Base-by-base conservation (phyloP, 2,329 filamentous ascomycete genomes). In the Calycina herbarum region DNA sequence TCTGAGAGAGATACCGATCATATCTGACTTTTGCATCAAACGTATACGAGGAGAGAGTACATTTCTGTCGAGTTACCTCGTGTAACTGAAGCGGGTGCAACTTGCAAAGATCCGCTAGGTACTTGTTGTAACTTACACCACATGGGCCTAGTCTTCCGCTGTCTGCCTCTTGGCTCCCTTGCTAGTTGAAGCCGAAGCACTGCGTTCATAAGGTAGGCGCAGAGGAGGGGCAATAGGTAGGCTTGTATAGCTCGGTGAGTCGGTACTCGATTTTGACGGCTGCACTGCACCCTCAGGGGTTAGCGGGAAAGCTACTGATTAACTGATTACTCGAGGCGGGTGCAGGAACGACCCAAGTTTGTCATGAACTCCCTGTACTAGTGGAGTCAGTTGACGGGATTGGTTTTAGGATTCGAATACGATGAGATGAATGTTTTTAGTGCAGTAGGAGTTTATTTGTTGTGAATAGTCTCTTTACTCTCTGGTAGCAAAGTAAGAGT, bases 121-220 rank as follows among this genome's bases (percentile, higher is more conserved):
- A 17, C 11, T 17, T 45, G 13, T 45, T 33, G 35, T 38, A 38
- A 38, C 35, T 51, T 51, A 51, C 45, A 51, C 45, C 45, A 51
- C 45, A 51, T 51, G 45, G 42, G n/a, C 17, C n/a, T 45, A 45
- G 42, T 45, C 45, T 51, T 51, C 45, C 45, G 45, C 20, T 51
- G n/a, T 51, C 45, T 51, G 4, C 6, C 20, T 51, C 45, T 51
- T 51, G 45, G n/a, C 20, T 24, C 2, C 42, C 17, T 45, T 45
- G 42, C n/a, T 17, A 45, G 42, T 45, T 24, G 45, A 51, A 51
- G 45, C n/a, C 45, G 45, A 51, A 51, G 45, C 45, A 51, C 45
- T 24, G 45, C 45, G 20, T 51, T 51, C n/a, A 24, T 51, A 20
- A 20, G 20, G 20, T 20, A 20, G 15, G 42, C 42, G 42, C 42